Evolutionary conservation across 129 eudicot species (phyloP).

Genomic region (Pseudognaphalium luteoalbum): DNA sequence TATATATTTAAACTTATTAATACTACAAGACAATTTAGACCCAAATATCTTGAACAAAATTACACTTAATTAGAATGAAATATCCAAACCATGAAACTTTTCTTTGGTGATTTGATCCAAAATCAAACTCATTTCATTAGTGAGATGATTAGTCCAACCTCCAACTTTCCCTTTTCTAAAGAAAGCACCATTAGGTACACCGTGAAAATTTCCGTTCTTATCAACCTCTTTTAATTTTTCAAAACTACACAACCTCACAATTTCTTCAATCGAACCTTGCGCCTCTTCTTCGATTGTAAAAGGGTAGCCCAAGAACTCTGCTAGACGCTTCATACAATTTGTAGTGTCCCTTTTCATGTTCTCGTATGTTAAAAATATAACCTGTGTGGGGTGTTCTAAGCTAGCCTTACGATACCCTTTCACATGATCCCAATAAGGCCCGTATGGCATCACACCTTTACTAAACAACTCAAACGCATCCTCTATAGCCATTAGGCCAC

Average conservation of each 20-base stretch:
- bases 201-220: constrained; percentile 2
- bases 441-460: constrained; percentile 26
- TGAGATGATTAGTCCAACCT: constrained; percentile 19
- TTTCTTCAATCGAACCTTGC: neutral
- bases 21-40: neutral
- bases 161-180: constrained; percentile 35
- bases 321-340: constrained; percentile 27
- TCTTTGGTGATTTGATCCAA: constrained; percentile 22
- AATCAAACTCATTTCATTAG: constrained; percentile 6
- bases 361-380: constrained; percentile 48
- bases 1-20: too few species aligned
- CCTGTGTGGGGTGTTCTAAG: constrained; percentile 28
- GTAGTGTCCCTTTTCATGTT: constrained; percentile 37
- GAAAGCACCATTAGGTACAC: constrained; percentile 1
- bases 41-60: neutral
- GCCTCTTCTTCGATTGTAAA: constrained; percentile 23
- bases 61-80: neutral
- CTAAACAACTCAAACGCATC: constrained; percentile 35
- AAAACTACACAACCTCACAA: constrained; percentile 17
- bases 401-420: constrained; percentile 36
- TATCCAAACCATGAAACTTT: constrained; percentile 24
- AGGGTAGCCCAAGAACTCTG: constrained; percentile 39
- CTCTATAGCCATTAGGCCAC: constrained; percentile 4
- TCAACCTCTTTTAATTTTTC: constrained; percentile 11
- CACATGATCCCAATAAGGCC: constrained; percentile 30